Conservation (phyloP, 148 eudicot genomes). For the Rhododendron molle region DNA sequence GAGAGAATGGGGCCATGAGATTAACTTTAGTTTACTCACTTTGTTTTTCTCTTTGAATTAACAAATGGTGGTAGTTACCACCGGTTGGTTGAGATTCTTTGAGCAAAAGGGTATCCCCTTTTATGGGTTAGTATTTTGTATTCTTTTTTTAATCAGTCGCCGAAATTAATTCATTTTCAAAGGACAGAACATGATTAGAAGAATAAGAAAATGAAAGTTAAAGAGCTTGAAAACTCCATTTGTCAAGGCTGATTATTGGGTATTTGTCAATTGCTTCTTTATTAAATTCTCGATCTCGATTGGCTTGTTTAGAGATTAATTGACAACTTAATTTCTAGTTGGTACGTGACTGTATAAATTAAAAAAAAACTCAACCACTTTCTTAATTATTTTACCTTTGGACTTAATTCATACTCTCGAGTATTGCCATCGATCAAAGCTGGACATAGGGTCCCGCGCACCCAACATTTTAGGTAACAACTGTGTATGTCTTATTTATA, state of each 20-base stretch:
- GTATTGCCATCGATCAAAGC: background rate
- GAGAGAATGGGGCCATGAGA: too few relatives aligned
- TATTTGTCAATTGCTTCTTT: background rate
- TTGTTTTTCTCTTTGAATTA: background rate
- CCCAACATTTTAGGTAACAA: background rate
- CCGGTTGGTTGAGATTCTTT: background rate
- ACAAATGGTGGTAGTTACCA: conserved; percentile 2
- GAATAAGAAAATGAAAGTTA: background rate
- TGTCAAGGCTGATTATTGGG: background rate
- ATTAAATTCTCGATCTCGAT: too few relatives aligned
- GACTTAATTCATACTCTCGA: background rate
- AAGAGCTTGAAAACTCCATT: background rate
- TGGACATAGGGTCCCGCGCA: background rate
- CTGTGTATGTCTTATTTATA: background rate
- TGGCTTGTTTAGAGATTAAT: background rate
- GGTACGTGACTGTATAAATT: background rate
- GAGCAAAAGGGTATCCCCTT: conserved; percentile 1
- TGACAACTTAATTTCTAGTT: background rate
- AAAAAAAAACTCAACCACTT: background rate
- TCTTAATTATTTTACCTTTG: background rate
- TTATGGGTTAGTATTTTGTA: background rate
- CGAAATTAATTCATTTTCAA: background rate
- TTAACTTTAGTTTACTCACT: background rate
- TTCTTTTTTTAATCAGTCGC: background rate
- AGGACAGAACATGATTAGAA: background rate